Evolutionary conservation across 495 filamentous ascomycete species (phyloP).

Genomic region (Hypoxylon perforatum): DNA sequence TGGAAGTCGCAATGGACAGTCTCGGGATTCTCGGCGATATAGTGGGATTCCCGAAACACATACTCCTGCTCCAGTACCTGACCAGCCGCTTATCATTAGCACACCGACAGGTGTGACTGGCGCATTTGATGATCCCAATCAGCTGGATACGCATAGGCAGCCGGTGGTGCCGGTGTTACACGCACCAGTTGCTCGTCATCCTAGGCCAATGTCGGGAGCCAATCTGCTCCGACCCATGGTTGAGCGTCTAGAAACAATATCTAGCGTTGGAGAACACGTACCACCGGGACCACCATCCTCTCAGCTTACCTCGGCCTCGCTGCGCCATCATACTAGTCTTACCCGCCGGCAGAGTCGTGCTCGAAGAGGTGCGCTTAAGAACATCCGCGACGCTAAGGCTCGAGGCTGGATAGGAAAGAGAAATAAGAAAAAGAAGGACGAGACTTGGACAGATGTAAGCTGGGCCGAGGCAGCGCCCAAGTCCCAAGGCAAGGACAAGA

Average conservation of each 20-base stretch:
- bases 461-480: slow-evolving; percentile 28
- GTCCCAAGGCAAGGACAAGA: slow-evolving; percentile 51
- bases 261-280: slow-evolving; percentile 45
- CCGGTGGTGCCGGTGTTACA: slow-evolving; percentile 51
- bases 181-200: slow-evolving; percentile 56
- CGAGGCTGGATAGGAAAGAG: slow-evolving; percentile 62
- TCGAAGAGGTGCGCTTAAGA: slow-evolving; percentile 64
- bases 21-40: slow-evolving; percentile 28
- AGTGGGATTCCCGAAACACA: slow-evolving; percentile 41
- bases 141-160: slow-evolving; percentile 37
- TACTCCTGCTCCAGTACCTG: slow-evolving; percentile 39
- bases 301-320: slow-evolving; percentile 44
- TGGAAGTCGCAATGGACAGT: slow-evolving; percentile 27
- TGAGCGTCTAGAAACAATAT: slow-evolving; percentile 61
- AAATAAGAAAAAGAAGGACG: slow-evolving; percentile 50
- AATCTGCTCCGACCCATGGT: slow-evolving; percentile 58
- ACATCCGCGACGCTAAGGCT: slow-evolving; percentile 65
- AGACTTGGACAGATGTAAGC: slow-evolving; percentile 64
- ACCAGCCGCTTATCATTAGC: slow-evolving; percentile 61
- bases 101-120: slow-evolving; percentile 58
- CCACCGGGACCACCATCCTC: slow-evolving; percentile 38
- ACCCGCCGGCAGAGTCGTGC: slow-evolving; percentile 61
- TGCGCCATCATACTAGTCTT: slow-evolving; percentile 48
- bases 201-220: slow-evolving; percentile 49
- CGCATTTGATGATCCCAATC: slow-evolving; percentile 53